These are phyloP conservation scores for Serendipita sp. DNA, from an alignment of 768 basidiomycete species.

Conservation along the genomic window DNA sequence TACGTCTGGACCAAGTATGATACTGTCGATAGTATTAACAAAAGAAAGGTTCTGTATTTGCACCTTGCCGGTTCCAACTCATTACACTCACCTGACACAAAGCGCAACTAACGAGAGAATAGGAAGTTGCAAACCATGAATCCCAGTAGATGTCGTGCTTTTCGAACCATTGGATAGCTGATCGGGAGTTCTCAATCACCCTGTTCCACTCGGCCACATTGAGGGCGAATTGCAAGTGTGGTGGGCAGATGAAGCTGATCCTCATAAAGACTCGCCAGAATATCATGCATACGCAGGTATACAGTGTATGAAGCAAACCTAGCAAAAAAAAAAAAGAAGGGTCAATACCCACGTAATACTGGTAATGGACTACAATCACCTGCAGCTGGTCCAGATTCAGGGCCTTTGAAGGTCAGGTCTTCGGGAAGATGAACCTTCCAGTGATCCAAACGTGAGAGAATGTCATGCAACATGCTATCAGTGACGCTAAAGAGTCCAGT, in stretches of 20 bases:
- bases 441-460: slow-evolving; percentile 47
- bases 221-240: slow-evolving; percentile 73
- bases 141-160: slow-evolving; percentile 67
- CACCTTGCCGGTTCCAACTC: not conserved
- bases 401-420: slow-evolving; percentile 59
- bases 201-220: slow-evolving; percentile 66
- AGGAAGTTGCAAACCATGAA: slow-evolving; percentile 73
- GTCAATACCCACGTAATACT: not conserved
- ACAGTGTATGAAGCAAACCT: slow-evolving; percentile 81
- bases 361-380: slow-evolving; percentile 29
- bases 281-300: slow-evolving; percentile 84
- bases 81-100: slow-evolving; percentile 58
- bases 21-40: slow-evolving; percentile 34
- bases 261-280: slow-evolving; percentile 99
- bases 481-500: slow-evolving; percentile 75
- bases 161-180: slow-evolving; percentile 83
- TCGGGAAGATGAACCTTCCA: slow-evolving; percentile 74
- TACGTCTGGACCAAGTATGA: slow-evolving; percentile 79
- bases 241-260: slow-evolving; percentile 82
- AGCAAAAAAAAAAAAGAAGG: not conserved
- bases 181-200: slow-evolving; percentile 55
- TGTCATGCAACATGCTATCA: slow-evolving; percentile 54
- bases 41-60: not conserved
- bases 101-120: slow-evolving; percentile 76
- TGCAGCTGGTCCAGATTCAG: slow-evolving; percentile 44